Evolutionary conservation across 495 filamentous ascomycete species (phyloP).

Genomic region (Penicillium odoratum): DNA sequence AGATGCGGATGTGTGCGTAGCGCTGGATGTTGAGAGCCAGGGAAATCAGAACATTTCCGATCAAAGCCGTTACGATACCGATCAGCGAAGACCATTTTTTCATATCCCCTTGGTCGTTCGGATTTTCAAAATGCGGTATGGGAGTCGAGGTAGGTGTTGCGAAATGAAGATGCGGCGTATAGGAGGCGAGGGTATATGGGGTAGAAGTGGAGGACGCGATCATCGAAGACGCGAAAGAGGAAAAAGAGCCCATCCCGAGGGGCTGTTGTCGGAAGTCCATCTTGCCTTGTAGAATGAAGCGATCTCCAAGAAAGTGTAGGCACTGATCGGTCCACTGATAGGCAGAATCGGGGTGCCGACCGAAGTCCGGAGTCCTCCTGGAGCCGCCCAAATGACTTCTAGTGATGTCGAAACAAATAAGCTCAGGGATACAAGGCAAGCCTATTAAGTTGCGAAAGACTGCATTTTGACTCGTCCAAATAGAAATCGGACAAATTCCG

Average conservation of each 20-base stretch:
- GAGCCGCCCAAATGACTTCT: slow-evolving; percentile 15
- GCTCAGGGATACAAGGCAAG: slow-evolving; percentile 7
- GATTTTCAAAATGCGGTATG: slow-evolving; percentile 28
- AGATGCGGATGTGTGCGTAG: slow-evolving; percentile 85
- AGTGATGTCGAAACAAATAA: slow-evolving; percentile 15
- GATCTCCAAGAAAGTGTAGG: slow-evolving; percentile 1
- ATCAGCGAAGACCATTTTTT: slow-evolving; percentile 89
- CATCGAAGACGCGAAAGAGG: slow-evolving; percentile 28
- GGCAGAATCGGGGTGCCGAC: slow-evolving; percentile 10
- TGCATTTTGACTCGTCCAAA: slow-evolving; percentile 13
- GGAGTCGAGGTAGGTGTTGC: slow-evolving; percentile 19
- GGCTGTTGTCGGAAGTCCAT: slow-evolving; percentile 25
- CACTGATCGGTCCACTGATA: slow-evolving; percentile 1
- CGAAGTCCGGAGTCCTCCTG: slow-evolving; percentile 10
- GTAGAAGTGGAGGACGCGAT: slow-evolving; percentile 25
- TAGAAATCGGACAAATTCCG: slow-evolving; percentile 1
- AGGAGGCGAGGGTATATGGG: slow-evolving; percentile 14
- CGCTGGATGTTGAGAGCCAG: slow-evolving; percentile 95
- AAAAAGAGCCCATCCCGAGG: slow-evolving; percentile 28
- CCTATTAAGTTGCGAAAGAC: slow-evolving; percentile 20
- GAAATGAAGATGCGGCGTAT: slow-evolving; percentile 13
- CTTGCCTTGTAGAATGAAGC: slow-evolving; percentile 5
- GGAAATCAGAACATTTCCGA: slow-evolving; percentile 89
- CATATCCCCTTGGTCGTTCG: slow-evolving; percentile 46
- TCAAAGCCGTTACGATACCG: slow-evolving; percentile 88